These are phyloP conservation scores for Fusarium anthophilum DNA, from an alignment of 2,329 filamentous ascomycete species.

Conservation along the genomic window DNA sequence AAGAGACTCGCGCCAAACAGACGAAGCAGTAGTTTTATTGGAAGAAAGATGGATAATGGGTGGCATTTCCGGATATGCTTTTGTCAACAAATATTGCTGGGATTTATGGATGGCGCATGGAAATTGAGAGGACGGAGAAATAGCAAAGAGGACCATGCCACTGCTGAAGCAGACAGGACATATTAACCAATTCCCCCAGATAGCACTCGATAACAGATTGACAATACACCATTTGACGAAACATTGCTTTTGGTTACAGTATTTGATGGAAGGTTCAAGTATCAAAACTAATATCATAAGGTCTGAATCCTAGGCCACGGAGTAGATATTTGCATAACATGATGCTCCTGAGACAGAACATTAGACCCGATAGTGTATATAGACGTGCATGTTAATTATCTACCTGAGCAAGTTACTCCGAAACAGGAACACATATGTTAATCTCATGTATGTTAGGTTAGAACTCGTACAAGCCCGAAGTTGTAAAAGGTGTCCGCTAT, in stretches of 20 bases:
- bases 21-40: too few species aligned
- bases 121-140: too few species aligned
- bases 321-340: not conserved
- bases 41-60: too few species aligned
- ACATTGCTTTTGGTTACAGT: rapidly evolving
- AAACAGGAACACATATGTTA: not conserved
- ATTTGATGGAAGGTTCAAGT: too few species aligned
- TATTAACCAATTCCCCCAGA: too few species aligned
- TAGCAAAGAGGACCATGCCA: too few species aligned
- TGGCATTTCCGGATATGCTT: too few species aligned
- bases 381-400: too few species aligned
- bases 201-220: not conserved
- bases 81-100: too few species aligned
- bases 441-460: not conserved
- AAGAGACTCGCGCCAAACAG: not conserved
- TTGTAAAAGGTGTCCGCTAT: not conserved
- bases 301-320: rapidly evolving
- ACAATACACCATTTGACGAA: not conserved
- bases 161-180: too few species aligned
- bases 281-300: not conserved
- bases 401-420: rapidly evolving
- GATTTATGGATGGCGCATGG: not conserved
- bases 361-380: too few species aligned
- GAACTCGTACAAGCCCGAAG: not conserved
- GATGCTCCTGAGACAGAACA: not conserved